phyloP scores from a whole-genome alignment of 2,329 filamentous ascomycete genomes.

The Stagonosporopsis tanaceti region DNA sequence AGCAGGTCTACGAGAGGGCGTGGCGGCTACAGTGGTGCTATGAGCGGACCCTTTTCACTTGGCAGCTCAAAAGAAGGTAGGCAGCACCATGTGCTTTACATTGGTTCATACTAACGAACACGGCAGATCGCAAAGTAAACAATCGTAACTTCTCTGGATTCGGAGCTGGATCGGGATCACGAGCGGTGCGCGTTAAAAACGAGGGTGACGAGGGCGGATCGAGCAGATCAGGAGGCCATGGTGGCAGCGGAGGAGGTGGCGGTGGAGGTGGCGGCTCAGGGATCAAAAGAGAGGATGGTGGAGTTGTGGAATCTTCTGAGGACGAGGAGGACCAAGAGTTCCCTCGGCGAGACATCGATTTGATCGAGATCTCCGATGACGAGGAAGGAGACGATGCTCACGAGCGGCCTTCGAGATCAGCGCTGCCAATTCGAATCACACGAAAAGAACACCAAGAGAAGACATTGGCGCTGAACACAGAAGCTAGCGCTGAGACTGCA shows the following conservation, averaged over 20 bases:
- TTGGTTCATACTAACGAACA: conserved; percentile 12
- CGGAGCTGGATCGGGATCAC: conserved; percentile 40
- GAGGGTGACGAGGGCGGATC: conserved; percentile 38
- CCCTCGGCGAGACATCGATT: conserved; percentile 64
- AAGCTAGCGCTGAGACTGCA: conserved; percentile 57
- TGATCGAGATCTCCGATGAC: conserved; percentile 66
- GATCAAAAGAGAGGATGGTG: conserved; percentile 47
- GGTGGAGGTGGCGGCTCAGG: conserved; percentile 24
- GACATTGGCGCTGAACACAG: conserved; percentile 62
- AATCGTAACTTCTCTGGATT: conserved; percentile 33
- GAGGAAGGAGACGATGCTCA: conserved; percentile 51
- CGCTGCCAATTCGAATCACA: conserved; percentile 62
- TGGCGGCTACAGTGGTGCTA: conserved; percentile 54
- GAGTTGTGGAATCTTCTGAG: conserved; percentile 58
- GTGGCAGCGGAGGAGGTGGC: conserved; percentile 18
- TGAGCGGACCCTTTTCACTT: conserved; percentile 54
- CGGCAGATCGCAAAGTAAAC: conserved; percentile 33
- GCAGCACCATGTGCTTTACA: neutral
- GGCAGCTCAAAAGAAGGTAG: conserved; percentile 40
- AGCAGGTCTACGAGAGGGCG: conserved; percentile 43
- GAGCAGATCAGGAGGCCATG: conserved; percentile 26
- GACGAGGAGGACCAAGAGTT: conserved; percentile 57
- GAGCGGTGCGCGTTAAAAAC: conserved; percentile 42
- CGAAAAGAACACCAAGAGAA: conserved; percentile 65
- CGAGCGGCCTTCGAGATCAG: conserved; percentile 32